Evolutionary conservation across 352 stramenopile genomes (phyloP), one percentile per base, ranked within the genome.

Genomic region (Globisporangium paroecandrum): DNA sequence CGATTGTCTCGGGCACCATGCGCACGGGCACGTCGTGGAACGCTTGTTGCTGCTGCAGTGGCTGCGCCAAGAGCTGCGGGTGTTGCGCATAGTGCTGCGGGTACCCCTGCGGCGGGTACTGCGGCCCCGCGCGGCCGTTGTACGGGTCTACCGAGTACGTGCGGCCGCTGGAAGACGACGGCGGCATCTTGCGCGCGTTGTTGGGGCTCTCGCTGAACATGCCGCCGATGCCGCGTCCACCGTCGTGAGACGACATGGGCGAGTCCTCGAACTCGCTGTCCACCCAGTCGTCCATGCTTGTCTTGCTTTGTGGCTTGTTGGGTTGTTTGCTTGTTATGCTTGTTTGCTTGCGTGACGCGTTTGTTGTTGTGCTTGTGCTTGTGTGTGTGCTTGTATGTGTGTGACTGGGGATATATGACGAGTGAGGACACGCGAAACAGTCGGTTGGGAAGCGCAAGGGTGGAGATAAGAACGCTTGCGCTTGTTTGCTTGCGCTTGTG

Each of bases 191-290:
- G 49, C 61, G 61, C 32, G 49, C 27, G 66, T 75, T 58, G 70
- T 93, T 93, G 38, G 85, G 85, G 64, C 79, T 90, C 60, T 83
- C 79, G 69, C 72, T 86, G 70, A 93, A 93, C 82, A 93, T 89
- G 71, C 73, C 77, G 71, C 74, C 75, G 62, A 91, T 89, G 72
- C 29, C 29, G 29, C 38, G 38, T 18, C 38, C 38, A 4, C 57
- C 84, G 51, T 32, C 82, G 55, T 88, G 78, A 58, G 83, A 77
- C 8, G 74, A 86, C 65, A 73, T 72, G 46, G 83, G 85, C 36
- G 76, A 88, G 69, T 93, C 85, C 68, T 92, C 85, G 25, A 90
- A 71, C 70, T 93, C 85, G 65, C 81, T 90, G 68, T 93, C 85
- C 32, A 83, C 74, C 79, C 81, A 91, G 53, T 90, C 77, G 47